Evolutionary conservation across 345 rosid genomes (phyloP).

Genomic region (Linum trigynum): DNA sequence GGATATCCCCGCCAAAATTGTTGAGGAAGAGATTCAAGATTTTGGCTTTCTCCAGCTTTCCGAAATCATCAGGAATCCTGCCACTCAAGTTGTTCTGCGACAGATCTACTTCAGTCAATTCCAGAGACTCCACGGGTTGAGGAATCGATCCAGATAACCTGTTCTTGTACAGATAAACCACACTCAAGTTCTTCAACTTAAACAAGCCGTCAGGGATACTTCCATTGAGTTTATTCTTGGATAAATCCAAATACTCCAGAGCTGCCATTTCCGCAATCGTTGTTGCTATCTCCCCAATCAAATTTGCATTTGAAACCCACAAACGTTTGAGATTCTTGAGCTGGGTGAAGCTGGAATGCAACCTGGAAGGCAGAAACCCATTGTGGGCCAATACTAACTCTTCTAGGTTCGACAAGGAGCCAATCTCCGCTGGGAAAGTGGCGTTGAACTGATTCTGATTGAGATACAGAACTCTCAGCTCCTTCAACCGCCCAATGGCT

Average conservation of each 20-base stretch:
- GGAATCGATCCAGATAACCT: conserved; percentile 41
- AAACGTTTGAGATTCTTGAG: conserved; percentile 33
- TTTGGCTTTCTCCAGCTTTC: conserved; percentile 29
- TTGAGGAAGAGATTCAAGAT: conserved; percentile 28
- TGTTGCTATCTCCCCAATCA: conserved; percentile 45
- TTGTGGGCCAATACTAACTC: conserved; percentile 44
- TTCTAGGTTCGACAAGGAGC: conserved; percentile 55
- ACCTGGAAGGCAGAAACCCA: conserved; percentile 31
- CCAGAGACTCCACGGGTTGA: conserved; percentile 20
- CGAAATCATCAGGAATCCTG: conserved; percentile 38
- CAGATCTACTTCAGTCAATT: conserved; percentile 32
- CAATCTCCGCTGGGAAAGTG: conserved; percentile 36
- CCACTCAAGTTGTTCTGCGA: conserved; percentile 43
- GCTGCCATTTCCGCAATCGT: conserved; percentile 28
- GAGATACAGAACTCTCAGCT: conserved; percentile 27
- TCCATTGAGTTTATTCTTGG: conserved; percentile 21
- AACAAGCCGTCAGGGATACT: conserved; percentile 35
- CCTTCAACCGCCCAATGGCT: conserved; percentile 24
- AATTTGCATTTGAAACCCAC: conserved; percentile 23
- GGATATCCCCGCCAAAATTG: conserved; percentile 45
- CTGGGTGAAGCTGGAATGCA: conserved; percentile 43
- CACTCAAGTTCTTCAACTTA: conserved; percentile 33
- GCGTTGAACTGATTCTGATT: conserved; percentile 27
- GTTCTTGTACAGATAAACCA: conserved; percentile 23
- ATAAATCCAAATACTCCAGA: conserved; percentile 38